phyloP scores from a whole-genome alignment of 768 basidiomycete species.

The Hydnum rufescens region DNA sequence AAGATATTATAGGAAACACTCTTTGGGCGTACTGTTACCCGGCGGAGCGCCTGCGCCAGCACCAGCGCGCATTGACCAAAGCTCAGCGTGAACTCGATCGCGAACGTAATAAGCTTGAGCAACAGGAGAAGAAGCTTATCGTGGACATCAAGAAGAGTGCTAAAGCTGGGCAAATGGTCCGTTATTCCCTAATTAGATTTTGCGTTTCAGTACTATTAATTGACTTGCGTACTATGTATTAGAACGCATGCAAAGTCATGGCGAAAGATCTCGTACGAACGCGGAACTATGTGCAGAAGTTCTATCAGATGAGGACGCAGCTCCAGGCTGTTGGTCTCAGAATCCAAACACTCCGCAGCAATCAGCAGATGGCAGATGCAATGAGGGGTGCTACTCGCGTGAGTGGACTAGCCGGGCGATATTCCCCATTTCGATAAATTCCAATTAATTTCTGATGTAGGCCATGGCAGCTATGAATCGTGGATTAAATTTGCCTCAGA shows the following conservation, averaged over 20 bases:
- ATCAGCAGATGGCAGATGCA: conserved; percentile 98
- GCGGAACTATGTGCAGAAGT: conserved; percentile 87
- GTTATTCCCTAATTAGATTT: conserved; percentile 5
- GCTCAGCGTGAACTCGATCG: conserved; percentile 96
- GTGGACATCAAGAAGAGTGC: conserved; percentile 93
- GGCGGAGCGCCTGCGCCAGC: conserved; percentile 88
- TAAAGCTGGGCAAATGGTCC: conserved; percentile 83
- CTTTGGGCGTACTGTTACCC: conserved; percentile 91
- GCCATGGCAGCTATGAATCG: conserved; percentile 98
- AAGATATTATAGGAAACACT: conserved; percentile 54
- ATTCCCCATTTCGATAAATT: not conserved
- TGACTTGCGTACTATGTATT: conserved; percentile 1
- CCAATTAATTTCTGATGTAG: too few species aligned
- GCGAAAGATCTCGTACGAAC: conserved; percentile 97
- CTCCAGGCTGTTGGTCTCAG: conserved; percentile 87
- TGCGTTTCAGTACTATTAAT: not conserved
- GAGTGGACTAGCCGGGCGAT: conserved; percentile 17
- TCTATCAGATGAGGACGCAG: conserved; percentile 97
- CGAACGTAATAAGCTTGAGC: conserved; percentile 83
- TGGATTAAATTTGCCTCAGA: conserved; percentile 83
- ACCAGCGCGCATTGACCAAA: conserved; percentile 88
- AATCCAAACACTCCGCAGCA: conserved; percentile 90
- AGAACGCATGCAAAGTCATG: conserved; percentile 99
- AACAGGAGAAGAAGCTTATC: conserved; percentile 92
- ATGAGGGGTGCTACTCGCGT: conserved; percentile 97